phyloP scores from a whole-genome alignment of 2,329 filamentous ascomycete genomes.

The Colletotrichum tofieldiae region DNA sequence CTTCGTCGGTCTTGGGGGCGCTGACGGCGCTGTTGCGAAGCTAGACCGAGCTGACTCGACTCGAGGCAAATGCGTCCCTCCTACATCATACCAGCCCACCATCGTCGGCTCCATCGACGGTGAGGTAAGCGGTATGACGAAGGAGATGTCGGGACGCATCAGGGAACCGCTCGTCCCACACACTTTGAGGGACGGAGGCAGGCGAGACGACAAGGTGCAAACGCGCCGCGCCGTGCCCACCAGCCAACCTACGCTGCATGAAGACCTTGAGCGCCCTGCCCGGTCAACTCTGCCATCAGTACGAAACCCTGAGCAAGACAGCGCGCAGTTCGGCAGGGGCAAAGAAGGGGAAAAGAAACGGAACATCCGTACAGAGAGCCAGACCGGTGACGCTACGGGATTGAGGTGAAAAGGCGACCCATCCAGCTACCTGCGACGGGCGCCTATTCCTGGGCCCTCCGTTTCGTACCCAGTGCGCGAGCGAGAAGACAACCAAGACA shows the following conservation, averaged over 20 bases:
- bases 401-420: background rate
- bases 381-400: conserved; percentile 18
- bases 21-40: conserved; percentile 17
- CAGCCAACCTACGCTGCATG: background rate
- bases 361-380: background rate
- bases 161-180: too few species aligned
- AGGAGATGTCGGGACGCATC: background rate
- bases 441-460: conserved; percentile 7
- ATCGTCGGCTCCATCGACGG: background rate
- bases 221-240: background rate
- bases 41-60: background rate
- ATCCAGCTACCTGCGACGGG: background rate
- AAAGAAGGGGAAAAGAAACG: background rate
- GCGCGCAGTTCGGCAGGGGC: conserved; percentile 15
- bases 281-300: background rate
- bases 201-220: background rate
- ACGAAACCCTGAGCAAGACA: background rate
- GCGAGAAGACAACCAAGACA: background rate
- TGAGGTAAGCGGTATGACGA: background rate
- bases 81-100: conserved; percentile 2
- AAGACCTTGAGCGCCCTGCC: background rate
- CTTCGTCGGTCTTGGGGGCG: background rate
- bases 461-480: conserved; percentile 15
- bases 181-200: background rate
- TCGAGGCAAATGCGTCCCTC: background rate